phyloP scores from a whole-genome alignment of 805 yeast species.

The Gaillardinia entomophila region DNA sequence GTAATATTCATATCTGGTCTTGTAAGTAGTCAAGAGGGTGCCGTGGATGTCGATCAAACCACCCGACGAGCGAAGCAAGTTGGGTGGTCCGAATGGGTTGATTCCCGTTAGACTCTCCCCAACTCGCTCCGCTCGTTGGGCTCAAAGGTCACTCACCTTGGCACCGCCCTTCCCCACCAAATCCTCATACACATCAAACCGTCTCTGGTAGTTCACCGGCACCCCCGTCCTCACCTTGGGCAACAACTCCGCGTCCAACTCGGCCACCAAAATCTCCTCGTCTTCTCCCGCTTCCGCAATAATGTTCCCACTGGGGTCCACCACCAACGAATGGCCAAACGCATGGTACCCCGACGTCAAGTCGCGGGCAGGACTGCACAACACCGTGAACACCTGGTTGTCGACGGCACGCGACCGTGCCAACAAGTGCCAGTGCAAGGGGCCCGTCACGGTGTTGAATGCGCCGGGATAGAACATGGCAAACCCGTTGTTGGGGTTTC shows the following conservation, averaged over 20 bases:
- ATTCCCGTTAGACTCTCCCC: too few species aligned
- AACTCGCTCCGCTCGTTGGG: too few species aligned
- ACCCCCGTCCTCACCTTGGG: conserved; percentile 56
- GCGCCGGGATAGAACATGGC: conserved; percentile 84
- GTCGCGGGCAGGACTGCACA: conserved; percentile 89
- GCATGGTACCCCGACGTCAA: conserved; percentile 54
- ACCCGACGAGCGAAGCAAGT: too few species aligned
- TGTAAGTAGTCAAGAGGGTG: too few species aligned
- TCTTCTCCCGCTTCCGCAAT: conserved; percentile 71
- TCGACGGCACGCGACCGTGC: conserved; percentile 74
- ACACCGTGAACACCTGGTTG: conserved; percentile 63
- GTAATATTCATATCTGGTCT: too few species aligned
- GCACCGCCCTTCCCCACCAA: conserved; percentile 23
- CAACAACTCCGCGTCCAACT: conserved; percentile 57
- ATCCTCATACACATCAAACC: conserved; percentile 61
- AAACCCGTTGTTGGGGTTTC: conserved; percentile 54
- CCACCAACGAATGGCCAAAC: conserved; percentile 62
- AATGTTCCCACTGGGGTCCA: conserved; percentile 56
- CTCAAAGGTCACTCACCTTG: conserved; percentile 23
- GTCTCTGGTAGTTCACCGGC: conserved; percentile 65
- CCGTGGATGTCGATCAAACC: too few species aligned
- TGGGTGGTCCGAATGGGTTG: too few species aligned
- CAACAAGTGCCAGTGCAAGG: conserved; percentile 74
- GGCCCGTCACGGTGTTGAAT: conserved; percentile 79
- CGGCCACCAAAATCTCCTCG: conserved; percentile 72